These are phyloP conservation scores for Diplodia intermedia DNA, from an alignment of 2,329 filamentous ascomycete genomes.

Conservation along the genomic window DNA sequence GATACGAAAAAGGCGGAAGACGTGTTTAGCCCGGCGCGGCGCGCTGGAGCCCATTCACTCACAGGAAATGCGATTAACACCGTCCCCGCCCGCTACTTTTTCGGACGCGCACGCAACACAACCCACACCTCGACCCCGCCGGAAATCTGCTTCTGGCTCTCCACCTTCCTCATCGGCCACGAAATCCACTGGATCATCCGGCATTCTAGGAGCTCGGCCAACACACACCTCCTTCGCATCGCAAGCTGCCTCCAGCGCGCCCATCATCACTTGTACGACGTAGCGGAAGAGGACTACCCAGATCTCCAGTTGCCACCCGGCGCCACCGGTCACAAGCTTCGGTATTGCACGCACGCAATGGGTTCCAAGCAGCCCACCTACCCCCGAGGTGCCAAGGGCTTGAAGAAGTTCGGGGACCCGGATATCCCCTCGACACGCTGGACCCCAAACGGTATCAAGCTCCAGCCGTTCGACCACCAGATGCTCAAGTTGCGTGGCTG, in stretches of 20 bases:
- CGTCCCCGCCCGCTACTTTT: too few relatives aligned
- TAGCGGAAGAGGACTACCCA: neutral
- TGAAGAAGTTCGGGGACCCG: neutral
- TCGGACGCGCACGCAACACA: neutral
- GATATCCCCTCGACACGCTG: neutral
- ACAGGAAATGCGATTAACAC: too few relatives aligned
- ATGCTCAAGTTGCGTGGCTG: neutral
- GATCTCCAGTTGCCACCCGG: neutral
- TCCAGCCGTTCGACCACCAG: neutral
- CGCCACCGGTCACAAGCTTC: neutral
- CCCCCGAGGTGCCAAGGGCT: conserved; percentile 11
- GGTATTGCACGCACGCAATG: neutral
- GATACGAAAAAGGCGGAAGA: too few relatives aligned
- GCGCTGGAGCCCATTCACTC: too few relatives aligned
- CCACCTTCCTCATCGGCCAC: neutral
- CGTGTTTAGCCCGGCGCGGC: too few relatives aligned
- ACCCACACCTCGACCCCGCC: neutral
- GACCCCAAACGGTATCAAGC: neutral
- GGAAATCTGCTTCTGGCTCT: conserved; percentile 7
- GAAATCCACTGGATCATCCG: conserved; percentile 10
- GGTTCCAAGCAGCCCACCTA: neutral
- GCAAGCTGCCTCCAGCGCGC: neutral
- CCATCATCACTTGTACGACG: neutral
- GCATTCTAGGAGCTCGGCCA: neutral
- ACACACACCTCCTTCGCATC: neutral